These are phyloP conservation scores for Zygosaccharomyces bailii DNA, from an alignment of 805 yeast species.

Conservation along the genomic window DNA sequence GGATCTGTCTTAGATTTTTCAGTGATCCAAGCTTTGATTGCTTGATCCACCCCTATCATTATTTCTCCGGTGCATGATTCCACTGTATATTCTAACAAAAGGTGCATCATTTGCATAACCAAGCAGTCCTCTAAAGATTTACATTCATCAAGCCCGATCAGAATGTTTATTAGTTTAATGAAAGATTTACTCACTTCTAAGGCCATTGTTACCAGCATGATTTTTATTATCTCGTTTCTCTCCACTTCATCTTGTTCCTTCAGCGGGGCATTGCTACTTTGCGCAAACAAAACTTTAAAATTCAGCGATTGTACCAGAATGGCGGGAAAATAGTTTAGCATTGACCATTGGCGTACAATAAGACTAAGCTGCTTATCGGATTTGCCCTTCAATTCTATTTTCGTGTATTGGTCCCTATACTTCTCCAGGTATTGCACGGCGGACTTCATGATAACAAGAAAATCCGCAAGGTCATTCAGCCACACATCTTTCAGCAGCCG, in stretches of 20 bases:
- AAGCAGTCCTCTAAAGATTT: conserved; percentile 4
- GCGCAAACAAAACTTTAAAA: conserved; percentile 8
- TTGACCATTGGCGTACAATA: conserved; percentile 12
- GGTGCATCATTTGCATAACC: conserved; percentile 8
- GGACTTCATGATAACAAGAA: conserved; percentile 6
- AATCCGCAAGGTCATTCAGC: conserved; percentile 9
- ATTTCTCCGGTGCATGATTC: conserved; percentile 20
- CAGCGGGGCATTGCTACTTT: background rate
- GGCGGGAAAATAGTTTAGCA: conserved; percentile 16
- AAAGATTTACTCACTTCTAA: conserved; percentile 18
- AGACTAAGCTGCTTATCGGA: background rate
- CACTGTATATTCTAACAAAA: conserved; percentile 15
- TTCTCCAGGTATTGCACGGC: conserved; percentile 7
- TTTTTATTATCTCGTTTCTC: conserved; percentile 12
- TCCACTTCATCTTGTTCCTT: conserved; percentile 5
- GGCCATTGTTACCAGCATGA: conserved; percentile 15
- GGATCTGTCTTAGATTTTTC: conserved; percentile 8
- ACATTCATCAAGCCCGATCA: conserved; percentile 6
- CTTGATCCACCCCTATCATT: conserved; percentile 16
- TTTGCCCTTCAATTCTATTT: conserved; percentile 6
- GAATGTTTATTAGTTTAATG: conserved; percentile 8
- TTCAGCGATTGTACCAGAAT: conserved; percentile 14
- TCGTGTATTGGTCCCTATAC: conserved; percentile 9
- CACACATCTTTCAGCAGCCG: conserved; percentile 9
- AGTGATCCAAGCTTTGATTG: conserved; percentile 12